Conservation (phyloP, 495 filamentous ascomycete species). For the Schizothecium vesticola region DNA sequence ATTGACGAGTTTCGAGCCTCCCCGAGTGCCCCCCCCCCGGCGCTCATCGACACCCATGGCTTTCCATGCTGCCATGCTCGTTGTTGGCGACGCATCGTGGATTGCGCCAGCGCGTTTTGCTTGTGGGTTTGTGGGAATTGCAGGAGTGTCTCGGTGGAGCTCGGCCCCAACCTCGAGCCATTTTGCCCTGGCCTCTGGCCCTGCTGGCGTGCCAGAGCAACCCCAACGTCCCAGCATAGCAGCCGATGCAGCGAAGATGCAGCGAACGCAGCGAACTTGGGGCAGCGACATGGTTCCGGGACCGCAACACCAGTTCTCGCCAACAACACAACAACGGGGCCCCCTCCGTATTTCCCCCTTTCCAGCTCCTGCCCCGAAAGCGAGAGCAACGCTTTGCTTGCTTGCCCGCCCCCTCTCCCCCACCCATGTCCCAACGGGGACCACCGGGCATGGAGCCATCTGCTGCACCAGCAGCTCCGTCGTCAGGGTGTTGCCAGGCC, state of each 20-base stretch:
- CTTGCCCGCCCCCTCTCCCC: background rate
- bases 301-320: background rate
- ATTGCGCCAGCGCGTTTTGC: slow-evolving; percentile 7
- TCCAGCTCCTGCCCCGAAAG: background rate
- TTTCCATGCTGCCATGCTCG: background rate
- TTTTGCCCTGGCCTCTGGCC: background rate
- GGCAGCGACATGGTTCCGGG: background rate
- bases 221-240: background rate
- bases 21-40: background rate
- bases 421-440: background rate
- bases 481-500: background rate
- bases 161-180: background rate
- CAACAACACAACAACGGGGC: background rate
- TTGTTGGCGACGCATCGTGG: slow-evolving; percentile 9
- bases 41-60: background rate
- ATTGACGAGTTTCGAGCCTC: slow-evolving; percentile 1
- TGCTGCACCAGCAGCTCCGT: background rate
- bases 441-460: background rate
- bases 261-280: background rate
- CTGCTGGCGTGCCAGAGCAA: background rate
- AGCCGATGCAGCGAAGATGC: background rate
- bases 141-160: slow-evolving; percentile 6
- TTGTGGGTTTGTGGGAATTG: slow-evolving; percentile 15
- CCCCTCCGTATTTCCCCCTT: background rate
- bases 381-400: background rate